These are phyloP conservation scores for Plasmodium fragile DNA, from an alignment of 169 alveolate species.

Conservation along the genomic window DNA sequence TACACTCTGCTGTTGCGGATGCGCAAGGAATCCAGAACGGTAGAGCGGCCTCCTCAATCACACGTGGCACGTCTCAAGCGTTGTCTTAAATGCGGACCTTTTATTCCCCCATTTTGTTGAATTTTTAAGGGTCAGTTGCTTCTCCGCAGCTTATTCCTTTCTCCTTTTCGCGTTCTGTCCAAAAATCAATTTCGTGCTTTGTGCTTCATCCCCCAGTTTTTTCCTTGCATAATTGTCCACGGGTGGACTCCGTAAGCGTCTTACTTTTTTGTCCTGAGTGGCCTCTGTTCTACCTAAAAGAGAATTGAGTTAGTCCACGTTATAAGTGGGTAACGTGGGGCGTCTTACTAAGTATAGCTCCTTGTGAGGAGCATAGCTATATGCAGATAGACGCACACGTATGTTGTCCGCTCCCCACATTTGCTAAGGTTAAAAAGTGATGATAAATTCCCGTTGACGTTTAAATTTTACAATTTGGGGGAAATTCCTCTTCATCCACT, in stretches of 20 bases:
- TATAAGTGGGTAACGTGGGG: not conserved
- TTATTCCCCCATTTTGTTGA: not conserved
- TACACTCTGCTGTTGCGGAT: not conserved
- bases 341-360: not conserved
- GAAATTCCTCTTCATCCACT: not conserved
- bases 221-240: not conserved
- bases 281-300: not conserved
- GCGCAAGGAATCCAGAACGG: not conserved
- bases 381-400: not conserved
- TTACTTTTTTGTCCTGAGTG: not conserved
- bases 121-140: not conserved
- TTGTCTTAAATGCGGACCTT: not conserved
- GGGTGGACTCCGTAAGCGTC: not conserved
- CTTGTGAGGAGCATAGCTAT: not conserved
- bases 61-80: not conserved
- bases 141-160: not conserved
- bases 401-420: not conserved
- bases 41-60: not conserved
- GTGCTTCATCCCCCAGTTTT: not conserved
- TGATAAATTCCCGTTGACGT: not conserved
- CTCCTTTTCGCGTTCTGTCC: not conserved
- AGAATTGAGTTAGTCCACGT: not conserved
- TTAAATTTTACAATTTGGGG: not conserved
- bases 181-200: not conserved
- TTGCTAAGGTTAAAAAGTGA: not conserved